A percentile compares a stretch with the other conserved stretches of the same genome.
phyloP scores from a whole-genome alignment of 2,329 filamentous ascomycete genomes.

The Aspergillus clavatus region DNA sequence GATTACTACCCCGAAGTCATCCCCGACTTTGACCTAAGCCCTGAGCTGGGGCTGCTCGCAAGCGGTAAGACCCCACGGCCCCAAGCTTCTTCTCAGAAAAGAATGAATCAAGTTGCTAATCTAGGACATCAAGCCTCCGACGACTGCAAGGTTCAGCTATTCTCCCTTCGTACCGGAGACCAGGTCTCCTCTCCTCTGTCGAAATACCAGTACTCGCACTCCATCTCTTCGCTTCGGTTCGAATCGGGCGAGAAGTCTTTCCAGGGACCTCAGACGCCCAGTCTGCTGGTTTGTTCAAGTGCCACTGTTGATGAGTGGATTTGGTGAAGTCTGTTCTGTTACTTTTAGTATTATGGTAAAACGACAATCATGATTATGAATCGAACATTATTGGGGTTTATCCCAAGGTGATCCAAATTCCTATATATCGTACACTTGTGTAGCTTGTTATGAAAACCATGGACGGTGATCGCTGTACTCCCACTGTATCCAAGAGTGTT shows the following conservation, averaged over 20 bases:
- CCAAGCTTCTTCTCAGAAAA: not conserved
- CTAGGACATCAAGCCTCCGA: slow-evolving; percentile 26
- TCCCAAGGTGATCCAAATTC: no score
- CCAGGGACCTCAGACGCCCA: slow-evolving; percentile 27
- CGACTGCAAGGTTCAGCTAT: slow-evolving; percentile 32
- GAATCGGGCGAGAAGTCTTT: slow-evolving; percentile 23
- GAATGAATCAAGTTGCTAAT: not conserved
- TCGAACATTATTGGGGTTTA: no score
- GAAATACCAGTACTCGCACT: slow-evolving; percentile 19
- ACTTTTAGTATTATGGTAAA: not conserved
- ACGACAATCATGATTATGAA: not conserved
- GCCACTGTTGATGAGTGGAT: slow-evolving; percentile 35
- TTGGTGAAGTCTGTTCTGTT: slow-evolving; percentile 25
- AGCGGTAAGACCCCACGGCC: slow-evolving; percentile 32
- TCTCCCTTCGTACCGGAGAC: slow-evolving; percentile 36
- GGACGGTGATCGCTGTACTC: no score
- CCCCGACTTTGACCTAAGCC: slow-evolving; percentile 34
- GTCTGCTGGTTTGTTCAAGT: slow-evolving; percentile 31
- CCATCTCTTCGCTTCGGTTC: slow-evolving; percentile 32
- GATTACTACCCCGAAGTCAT: slow-evolving; percentile 26
- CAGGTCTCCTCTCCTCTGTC: slow-evolving; percentile 26
- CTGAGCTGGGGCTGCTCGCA: slow-evolving; percentile 36
- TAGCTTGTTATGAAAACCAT: no score
- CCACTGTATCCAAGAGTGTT: not conserved
- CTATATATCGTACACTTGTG: no score